Evolutionary conservation across 345 rosid species (phyloP), one percentile per base, ranked within the genome.

Genomic region (Eutrema japonicum): DNA sequence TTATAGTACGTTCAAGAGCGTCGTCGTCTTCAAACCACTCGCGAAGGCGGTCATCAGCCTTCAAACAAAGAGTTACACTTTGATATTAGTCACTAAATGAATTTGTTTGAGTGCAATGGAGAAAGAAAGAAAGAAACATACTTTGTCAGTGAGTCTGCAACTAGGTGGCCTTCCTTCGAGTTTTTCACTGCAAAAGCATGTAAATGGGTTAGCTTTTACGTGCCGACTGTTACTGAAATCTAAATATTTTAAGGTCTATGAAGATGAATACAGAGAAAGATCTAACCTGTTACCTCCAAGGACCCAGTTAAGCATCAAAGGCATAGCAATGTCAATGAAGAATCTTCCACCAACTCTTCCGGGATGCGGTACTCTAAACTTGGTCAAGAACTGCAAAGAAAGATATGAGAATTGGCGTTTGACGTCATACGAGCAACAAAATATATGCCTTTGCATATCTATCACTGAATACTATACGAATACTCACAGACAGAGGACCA

Each of bases 131-230:
- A 42, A 10, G 58, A 58, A 36, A 35, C 56, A 56, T 82, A 91
- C 97, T 78, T 86, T 89, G 79, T 94, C 97, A 12, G 96, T 82
- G 30, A 95, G 93, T 71, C 97, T 85, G 84, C 97, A 95, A 82
- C 82, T 66, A 22, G 68, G 82, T 32, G 90, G 22, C 81, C 99
- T 86, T 45, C 92, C 97, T 85, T 91, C 81, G 46, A 95, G 96
- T 55, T 88, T 89, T 14, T 88, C 88, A 80, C 97, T 95, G 89
- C 68, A 72, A 30, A 58, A 54, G 5, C 22, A 14, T 29, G 29
- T 40, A 49, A 1, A 42, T 10, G 16, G 33, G 49, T 65, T 57
- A 40, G 14, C 22, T 64, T 22, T 70, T 36, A 18, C 50, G n/a
- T 30, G 52, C 0, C 6, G 33, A 33, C 22, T 50, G 29, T 29